Evolutionary conservation across 495 filamentous ascomycete species (phyloP).

Genomic region (Pseudoneurospora amorphoporcata): DNA sequence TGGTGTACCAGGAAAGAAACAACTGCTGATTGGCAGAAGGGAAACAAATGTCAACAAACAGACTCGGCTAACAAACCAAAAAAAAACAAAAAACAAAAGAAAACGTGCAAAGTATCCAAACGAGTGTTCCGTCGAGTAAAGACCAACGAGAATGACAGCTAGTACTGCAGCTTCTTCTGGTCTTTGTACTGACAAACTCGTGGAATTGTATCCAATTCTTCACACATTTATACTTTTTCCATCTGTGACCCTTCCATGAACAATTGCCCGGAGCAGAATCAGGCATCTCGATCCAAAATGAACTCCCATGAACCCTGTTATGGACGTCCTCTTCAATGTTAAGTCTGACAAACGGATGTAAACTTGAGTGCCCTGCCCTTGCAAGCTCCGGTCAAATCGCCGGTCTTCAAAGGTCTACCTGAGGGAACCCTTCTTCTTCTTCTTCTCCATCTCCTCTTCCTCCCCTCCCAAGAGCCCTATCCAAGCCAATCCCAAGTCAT

Average conservation of each 20-base stretch:
- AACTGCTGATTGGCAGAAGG: neutral
- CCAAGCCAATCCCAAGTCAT: neutral
- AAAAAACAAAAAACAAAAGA: neutral
- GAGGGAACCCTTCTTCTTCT: neutral
- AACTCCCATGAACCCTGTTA: neutral
- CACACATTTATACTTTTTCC: neutral
- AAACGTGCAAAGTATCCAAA: neutral
- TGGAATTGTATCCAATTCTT: neutral
- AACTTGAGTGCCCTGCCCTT: neutral
- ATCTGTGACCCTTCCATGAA: neutral
- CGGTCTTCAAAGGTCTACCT: neutral
- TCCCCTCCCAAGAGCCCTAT: neutral
- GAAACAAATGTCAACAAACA: neutral
- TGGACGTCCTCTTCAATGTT: neutral
- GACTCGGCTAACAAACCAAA: neutral
- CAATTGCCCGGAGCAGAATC: neutral
- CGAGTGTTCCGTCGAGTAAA: neutral
- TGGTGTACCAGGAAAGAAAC: neutral
- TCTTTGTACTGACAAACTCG: neutral
- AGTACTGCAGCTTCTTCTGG: neutral
- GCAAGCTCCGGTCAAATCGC: neutral
- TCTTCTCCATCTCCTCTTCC: neutral
- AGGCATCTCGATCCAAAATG: neutral
- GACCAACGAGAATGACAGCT: neutral
- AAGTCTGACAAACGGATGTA: neutral